Evolutionary conservation across 2,329 filamentous ascomycete genomes (phyloP), one percentile per base, ranked within the genome.

Genomic region (Arthrobotrys musiformis): DNA sequence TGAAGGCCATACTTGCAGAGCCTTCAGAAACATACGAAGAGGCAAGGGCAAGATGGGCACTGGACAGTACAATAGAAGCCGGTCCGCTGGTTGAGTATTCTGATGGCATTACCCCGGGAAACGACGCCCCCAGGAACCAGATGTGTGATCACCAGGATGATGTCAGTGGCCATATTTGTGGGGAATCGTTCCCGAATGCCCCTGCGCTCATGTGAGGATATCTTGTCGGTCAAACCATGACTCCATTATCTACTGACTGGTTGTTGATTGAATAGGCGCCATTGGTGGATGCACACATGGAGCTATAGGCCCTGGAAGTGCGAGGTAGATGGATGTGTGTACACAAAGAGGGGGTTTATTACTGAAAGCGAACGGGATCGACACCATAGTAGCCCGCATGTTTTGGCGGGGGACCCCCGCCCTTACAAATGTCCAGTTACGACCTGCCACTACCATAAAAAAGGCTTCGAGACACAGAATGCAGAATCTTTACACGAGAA

Each of bases 131-230:
- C 15, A 61, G 74, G 33, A 62, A 28, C n/a, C 68, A 78, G 19
- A 72, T 78, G 62, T 78, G 74, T 50, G 74, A 78, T 26, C 46
- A 78, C n/a, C 74, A 78, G 24, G 67, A 78, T 63, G 56, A 48
- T 4, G 42, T 19, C 17, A 72, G 67, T 13, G 74, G 67, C 11
- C 67, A 78, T 30, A 35, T 78, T 17, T 78, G 74, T 24, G 74
- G 74, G 7, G 74, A 78, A 48, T 50, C 60, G 0, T 78, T 72
- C n/a, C 48, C 54, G 5, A 62, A 24, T 26, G 11, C 44, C 4
- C 52, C 42, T 11, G 17, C 22, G 26, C 42, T 78, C n/a, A 72
- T 68, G 74, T 78, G 50, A 58, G 52, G 33, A 19, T 26, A 24
- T n/a, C 26, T n/a, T 50, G 15, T 63, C 24, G 22, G 19, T 50